These are phyloP conservation scores for Vigna unguiculata DNA, from an alignment of 306 rosid genomes.

Conservation along the genomic window DNA sequence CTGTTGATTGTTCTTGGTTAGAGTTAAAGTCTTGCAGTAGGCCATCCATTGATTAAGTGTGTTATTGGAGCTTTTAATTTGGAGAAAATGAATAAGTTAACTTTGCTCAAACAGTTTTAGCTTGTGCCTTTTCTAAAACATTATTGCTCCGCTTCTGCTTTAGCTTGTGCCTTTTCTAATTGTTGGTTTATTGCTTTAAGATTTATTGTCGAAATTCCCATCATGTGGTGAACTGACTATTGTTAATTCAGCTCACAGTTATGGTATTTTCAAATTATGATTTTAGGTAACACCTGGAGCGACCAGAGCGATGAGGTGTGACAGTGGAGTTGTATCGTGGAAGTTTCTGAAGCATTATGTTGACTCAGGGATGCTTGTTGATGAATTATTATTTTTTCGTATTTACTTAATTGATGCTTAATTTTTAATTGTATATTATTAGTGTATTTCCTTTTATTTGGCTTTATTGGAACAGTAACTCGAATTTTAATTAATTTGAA, in stretches of 20 bases:
- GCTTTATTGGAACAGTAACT: too few relatives aligned
- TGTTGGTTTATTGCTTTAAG: conserved; percentile 13
- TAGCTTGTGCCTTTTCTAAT: neutral
- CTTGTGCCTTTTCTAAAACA: too few relatives aligned
- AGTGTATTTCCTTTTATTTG: too few relatives aligned
- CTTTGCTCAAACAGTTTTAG: neutral
- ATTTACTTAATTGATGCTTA: too few relatives aligned
- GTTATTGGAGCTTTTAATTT: neutral
- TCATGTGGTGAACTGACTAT: conserved; percentile 1
- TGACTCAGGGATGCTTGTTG: conserved; percentile 64
- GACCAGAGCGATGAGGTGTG: conserved; percentile 92
- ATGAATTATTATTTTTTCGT: too few relatives aligned
- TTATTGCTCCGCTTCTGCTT: too few relatives aligned
- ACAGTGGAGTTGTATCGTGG: conserved; percentile 77
- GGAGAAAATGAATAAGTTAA: neutral
- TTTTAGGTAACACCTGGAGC: conserved; percentile 77
- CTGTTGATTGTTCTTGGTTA: conserved; percentile 3
- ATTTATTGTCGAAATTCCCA: neutral
- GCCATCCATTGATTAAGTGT: conserved; percentile 12
- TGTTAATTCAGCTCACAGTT: conserved; percentile 43
- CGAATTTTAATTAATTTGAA: too few relatives aligned
- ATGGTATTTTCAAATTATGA: conserved; percentile 41
- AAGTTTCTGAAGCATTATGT: conserved; percentile 86
- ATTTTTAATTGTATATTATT: too few relatives aligned
- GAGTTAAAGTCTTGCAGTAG: conserved; percentile 18